phyloP scores from a whole-genome alignment of 306 rosid genomes.

The Bauhinia variegata region DNA sequence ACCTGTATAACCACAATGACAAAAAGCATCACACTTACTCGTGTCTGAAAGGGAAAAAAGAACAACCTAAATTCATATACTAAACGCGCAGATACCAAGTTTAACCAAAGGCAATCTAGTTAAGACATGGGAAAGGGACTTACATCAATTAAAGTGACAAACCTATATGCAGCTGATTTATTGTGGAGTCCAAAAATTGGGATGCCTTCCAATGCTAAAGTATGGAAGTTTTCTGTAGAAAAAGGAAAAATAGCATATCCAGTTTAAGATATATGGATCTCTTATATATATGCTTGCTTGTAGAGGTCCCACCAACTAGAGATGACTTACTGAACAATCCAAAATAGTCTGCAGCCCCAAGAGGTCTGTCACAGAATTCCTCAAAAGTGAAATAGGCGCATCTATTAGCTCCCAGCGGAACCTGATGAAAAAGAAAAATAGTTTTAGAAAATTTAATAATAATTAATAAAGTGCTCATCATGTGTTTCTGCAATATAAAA shows the following conservation, averaged over 20 bases:
- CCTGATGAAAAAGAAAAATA: conserved; percentile 51
- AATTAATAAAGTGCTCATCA: conserved; percentile 8
- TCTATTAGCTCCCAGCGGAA: conserved; percentile 86
- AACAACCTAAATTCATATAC: neutral
- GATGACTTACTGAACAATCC: conserved; percentile 86
- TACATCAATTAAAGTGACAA: conserved; percentile 95
- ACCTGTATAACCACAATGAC: conserved; percentile 55
- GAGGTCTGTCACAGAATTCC: conserved; percentile 88
- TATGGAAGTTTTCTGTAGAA: conserved; percentile 76
- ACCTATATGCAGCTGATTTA: conserved; percentile 87
- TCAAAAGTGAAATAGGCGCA: conserved; percentile 85
- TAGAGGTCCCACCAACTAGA: conserved; percentile 34
- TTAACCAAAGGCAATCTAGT: conserved; percentile 21
- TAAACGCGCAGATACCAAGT: conserved; percentile 17
- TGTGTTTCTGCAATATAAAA: conserved; percentile 14
- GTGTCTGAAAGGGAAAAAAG: too few species aligned
- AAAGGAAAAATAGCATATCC: conserved; percentile 24
- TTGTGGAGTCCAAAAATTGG: conserved; percentile 84
- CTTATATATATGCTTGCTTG: conserved; percentile 7
- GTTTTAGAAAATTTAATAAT: conserved; percentile 15
- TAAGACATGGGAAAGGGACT: conserved; percentile 46
- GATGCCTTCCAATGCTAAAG: conserved; percentile 82
- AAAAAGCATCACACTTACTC: too few species aligned
- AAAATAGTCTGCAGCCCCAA: conserved; percentile 96
- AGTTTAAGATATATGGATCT: conserved; percentile 21